Percentiles rank a stretch among this genome's conserved stretches.
Conservation (phyloP, 2,329 filamentous ascomycete species). For the Exophiala mesophila region DNA sequence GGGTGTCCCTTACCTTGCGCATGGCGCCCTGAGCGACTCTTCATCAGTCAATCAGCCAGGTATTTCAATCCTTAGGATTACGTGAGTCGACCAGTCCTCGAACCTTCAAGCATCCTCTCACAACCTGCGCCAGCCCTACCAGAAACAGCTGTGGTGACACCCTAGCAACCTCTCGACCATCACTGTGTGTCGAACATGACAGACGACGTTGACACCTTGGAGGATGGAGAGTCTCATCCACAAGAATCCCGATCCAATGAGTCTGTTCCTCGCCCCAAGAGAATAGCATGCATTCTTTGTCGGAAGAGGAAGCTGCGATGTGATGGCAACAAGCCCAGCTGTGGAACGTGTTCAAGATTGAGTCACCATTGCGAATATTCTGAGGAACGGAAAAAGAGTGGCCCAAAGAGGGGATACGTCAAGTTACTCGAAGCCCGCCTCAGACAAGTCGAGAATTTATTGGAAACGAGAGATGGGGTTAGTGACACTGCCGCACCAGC, state of each 20-base stretch:
- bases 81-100: no score
- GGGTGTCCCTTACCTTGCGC: no score
- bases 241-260: constrained; percentile 9
- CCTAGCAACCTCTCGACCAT: no score
- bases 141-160: no score
- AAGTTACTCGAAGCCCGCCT: constrained; percentile 89
- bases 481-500: background rate
- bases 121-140: no score
- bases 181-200: no score
- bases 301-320: constrained; percentile 63
- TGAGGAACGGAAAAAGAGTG: constrained; percentile 88
- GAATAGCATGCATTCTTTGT: constrained; percentile 91
- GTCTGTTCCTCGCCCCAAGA: constrained; percentile 70
- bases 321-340: constrained; percentile 77
- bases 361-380: constrained; percentile 86
- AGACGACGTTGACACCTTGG: constrained; percentile 5
- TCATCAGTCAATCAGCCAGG: no score
- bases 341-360: constrained; percentile 81
- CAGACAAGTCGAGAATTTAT: constrained; percentile 28
- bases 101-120: no score
- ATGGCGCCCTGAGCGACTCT: no score
- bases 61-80: no score
- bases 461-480: constrained; percentile 20
- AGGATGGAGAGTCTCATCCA: constrained; percentile 7
- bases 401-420: constrained; percentile 89